Conservation (phyloP, 345 rosid species). For the Hibiscus trionum region DNA sequence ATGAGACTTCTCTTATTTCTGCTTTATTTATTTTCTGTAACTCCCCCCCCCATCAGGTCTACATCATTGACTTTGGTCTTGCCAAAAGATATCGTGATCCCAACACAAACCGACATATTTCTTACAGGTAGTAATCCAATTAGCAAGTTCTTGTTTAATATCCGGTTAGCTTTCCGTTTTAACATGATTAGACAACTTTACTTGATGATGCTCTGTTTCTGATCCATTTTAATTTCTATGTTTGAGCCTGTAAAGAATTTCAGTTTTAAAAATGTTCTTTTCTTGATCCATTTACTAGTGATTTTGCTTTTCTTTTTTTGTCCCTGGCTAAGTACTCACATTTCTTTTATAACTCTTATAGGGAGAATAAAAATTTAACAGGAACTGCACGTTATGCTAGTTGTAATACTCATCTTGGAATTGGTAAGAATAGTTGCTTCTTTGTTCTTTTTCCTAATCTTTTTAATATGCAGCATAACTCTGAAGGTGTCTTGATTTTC, state of each 20-base stretch:
- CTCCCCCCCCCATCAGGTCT: background rate
- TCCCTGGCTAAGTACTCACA: background rate
- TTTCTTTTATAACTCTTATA: conserved; percentile 19
- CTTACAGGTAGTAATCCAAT: background rate
- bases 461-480: background rate
- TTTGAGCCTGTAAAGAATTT: background rate
- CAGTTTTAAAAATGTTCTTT: background rate
- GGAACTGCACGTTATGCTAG: conserved; percentile 99
- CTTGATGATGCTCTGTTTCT: background rate
- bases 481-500: background rate
- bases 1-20: background rate
- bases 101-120: background rate
- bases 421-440: conserved; percentile 42
- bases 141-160: background rate
- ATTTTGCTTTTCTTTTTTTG: background rate
- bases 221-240: background rate
- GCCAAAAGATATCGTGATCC: background rate
- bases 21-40: background rate
- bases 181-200: background rate
- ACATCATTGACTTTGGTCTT: background rate
- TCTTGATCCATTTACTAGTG: background rate
- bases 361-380: conserved; percentile 93
- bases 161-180: background rate
- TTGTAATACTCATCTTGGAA: conserved; percentile 97
- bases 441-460: background rate